phyloP scores from a whole-genome alignment of 352 stramenopile genomes.

The Globisporangium middletonii region DNA sequence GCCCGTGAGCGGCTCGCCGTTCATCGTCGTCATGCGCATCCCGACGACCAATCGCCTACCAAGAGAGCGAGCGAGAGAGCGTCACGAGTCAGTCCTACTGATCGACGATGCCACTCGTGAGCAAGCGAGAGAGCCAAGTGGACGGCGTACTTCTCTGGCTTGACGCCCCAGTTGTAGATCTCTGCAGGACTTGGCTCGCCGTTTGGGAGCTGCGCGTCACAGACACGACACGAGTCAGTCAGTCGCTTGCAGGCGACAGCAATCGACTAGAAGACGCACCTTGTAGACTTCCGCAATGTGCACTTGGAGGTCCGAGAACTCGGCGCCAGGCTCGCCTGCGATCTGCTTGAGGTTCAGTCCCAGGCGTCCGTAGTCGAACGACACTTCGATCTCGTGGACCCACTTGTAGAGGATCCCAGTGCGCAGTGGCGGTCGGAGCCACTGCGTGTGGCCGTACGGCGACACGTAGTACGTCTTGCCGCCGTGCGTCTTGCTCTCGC shows the following conservation, averaged over 20 bases:
- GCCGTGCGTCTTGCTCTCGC: slow-evolving; percentile 76
- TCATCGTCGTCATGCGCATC: slow-evolving; percentile 83
- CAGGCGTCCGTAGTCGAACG: slow-evolving; percentile 67
- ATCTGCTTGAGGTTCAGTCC: slow-evolving; percentile 85
- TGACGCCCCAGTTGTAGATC: slow-evolving; percentile 89
- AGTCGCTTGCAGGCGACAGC: background rate
- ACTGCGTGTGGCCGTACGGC: slow-evolving; percentile 78
- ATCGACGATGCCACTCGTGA: too few relatives aligned
- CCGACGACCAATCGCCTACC: slow-evolving; percentile 58
- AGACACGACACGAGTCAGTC: background rate
- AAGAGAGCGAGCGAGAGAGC: background rate
- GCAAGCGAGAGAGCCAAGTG: background rate
- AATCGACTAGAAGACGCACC: slow-evolving; percentile 11
- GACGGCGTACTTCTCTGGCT: slow-evolving; percentile 62
- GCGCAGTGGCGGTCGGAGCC: slow-evolving; percentile 72
- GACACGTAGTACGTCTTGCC: slow-evolving; percentile 86
- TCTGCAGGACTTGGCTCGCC: slow-evolving; percentile 79
- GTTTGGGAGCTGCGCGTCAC: slow-evolving; percentile 39
- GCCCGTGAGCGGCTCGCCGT: slow-evolving; percentile 62
- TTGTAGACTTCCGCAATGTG: slow-evolving; percentile 84
- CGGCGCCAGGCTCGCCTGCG: slow-evolving; percentile 52
- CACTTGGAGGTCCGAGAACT: slow-evolving; percentile 71
- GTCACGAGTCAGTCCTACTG: background rate
- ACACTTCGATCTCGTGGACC: slow-evolving; percentile 80
- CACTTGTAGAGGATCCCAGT: slow-evolving; percentile 62